Evolutionary conservation across 2,329 filamentous ascomycete genomes (phyloP).

Genomic region (Tolypocladium guangdongense): DNA sequence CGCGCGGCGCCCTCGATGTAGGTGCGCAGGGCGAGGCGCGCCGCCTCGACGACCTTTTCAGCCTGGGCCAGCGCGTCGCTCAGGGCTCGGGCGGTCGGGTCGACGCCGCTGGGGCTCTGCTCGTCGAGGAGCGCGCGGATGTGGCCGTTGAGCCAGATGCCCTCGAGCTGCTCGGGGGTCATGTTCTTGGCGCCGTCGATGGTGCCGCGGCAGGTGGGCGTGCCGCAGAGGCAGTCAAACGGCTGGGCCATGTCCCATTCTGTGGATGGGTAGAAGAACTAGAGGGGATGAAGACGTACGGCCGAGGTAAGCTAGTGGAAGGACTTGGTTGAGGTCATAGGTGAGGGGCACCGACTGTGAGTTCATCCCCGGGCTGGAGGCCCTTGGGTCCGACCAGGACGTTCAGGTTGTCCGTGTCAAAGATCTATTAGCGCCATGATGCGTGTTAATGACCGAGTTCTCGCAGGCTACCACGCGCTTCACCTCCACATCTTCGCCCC

Average conservation of each 20-base stretch:
- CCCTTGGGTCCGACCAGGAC: slow-evolving; percentile 48
- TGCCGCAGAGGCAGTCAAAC: slow-evolving; percentile 55
- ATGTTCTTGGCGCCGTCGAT: slow-evolving; percentile 56
- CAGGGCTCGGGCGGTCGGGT: slow-evolving; percentile 31
- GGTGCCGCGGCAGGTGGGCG: slow-evolving; percentile 44
- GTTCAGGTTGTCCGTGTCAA: slow-evolving; percentile 45
- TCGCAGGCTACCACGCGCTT: neutral
- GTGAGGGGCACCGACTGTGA: slow-evolving; percentile 32
- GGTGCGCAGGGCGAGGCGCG: slow-evolving; percentile 29
- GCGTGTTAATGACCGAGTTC: neutral
- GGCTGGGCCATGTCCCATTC: slow-evolving; percentile 67
- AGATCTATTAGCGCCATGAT: slow-evolving; percentile 31
- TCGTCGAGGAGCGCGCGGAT: slow-evolving; percentile 45
- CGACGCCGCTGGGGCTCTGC: slow-evolving; percentile 14
- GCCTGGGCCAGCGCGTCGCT: slow-evolving; percentile 31
- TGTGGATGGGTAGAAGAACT: slow-evolving; percentile 67
- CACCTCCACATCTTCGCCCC: neutral
- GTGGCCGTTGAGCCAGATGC: slow-evolving; percentile 52
- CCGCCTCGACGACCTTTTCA: slow-evolving; percentile 35
- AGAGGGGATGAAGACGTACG: neutral
- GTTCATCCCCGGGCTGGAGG: slow-evolving; percentile 43
- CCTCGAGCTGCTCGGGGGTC: slow-evolving; percentile 38
- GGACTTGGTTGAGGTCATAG: too few relatives aligned
- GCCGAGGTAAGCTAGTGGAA: neutral
- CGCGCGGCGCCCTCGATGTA: slow-evolving; percentile 17